phyloP scores from a whole-genome alignment of 305 asterid species.

The Euphrasia arctica region DNA sequence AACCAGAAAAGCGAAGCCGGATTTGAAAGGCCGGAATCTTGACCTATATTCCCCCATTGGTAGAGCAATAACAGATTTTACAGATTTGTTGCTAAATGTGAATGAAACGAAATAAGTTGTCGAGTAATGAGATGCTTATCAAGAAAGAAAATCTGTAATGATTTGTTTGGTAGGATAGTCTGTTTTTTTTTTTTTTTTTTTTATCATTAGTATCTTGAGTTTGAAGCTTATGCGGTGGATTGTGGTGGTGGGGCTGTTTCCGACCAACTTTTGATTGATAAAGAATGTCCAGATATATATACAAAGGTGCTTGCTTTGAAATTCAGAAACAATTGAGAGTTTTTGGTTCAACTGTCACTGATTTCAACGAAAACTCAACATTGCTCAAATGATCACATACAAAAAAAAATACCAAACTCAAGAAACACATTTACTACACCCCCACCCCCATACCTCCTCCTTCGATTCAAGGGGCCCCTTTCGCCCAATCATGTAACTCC shows the following conservation, averaged over 20 bases:
- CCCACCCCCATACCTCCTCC: slow-evolving; percentile 8
- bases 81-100: slow-evolving; percentile 26
- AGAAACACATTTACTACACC: neutral
- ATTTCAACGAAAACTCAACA: neutral
- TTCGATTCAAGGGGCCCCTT: too few species aligned
- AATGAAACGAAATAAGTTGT: slow-evolving; percentile 22
- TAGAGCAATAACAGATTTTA: slow-evolving; percentile 16
- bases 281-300: neutral
- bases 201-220: slow-evolving; percentile 27
- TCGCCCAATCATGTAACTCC: too few species aligned
- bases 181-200: slow-evolving; percentile 36
- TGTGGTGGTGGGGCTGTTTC: slow-evolving; percentile 64
- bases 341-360: slow-evolving; percentile 28
- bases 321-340: slow-evolving; percentile 17
- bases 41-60: slow-evolving; percentile 39
- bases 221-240: slow-evolving; percentile 36
- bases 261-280: slow-evolving; percentile 34
- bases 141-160: slow-evolving; percentile 28
- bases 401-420: neutral
- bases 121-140: slow-evolving; percentile 15
- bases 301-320: slow-evolving; percentile 24
- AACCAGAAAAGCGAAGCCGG: slow-evolving; percentile 22
- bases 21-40: slow-evolving; percentile 24
- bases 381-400: neutral
- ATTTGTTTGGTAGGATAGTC: slow-evolving; percentile 27